These are phyloP conservation scores for Trichoderma guizhouense DNA, from an alignment of 2,329 filamentous ascomycete genomes.

Conservation along the genomic window DNA sequence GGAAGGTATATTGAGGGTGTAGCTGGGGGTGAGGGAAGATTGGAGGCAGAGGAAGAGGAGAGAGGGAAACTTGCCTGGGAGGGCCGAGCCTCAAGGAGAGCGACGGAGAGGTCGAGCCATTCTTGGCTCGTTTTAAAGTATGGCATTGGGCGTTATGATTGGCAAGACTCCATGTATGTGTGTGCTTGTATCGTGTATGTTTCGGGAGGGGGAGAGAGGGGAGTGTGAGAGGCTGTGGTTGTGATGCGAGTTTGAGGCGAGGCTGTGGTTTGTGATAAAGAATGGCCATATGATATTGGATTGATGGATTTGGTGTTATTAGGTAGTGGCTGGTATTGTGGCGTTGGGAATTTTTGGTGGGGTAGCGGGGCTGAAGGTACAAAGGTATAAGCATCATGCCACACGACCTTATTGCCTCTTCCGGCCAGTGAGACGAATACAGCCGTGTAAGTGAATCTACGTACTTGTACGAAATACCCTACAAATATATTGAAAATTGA, in stretches of 20 bases:
- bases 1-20: background rate
- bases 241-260: background rate
- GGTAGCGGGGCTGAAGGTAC: background rate
- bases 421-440: background rate
- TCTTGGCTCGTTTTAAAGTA: constrained; percentile 80
- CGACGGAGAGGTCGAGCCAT: constrained; percentile 84
- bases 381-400: background rate
- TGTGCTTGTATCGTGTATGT: background rate
- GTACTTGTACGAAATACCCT: background rate
- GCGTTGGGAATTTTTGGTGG: background rate
- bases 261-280: background rate
- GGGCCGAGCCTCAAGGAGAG: constrained; percentile 83
- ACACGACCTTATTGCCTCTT: background rate
- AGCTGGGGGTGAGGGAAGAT: background rate
- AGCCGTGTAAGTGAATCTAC: background rate
- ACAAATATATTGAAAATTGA: background rate
- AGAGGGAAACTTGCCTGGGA: constrained; percentile 55
- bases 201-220: background rate
- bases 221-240: background rate
- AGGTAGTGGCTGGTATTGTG: background rate
- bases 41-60: background rate
- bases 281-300: background rate
- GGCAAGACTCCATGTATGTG: constrained; percentile 5
- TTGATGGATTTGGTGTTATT: background rate
- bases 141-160: constrained; percentile 56